phyloP scores from a whole-genome alignment of 23 red algal species.

The Cyanidioschyzon merolae region DNA sequence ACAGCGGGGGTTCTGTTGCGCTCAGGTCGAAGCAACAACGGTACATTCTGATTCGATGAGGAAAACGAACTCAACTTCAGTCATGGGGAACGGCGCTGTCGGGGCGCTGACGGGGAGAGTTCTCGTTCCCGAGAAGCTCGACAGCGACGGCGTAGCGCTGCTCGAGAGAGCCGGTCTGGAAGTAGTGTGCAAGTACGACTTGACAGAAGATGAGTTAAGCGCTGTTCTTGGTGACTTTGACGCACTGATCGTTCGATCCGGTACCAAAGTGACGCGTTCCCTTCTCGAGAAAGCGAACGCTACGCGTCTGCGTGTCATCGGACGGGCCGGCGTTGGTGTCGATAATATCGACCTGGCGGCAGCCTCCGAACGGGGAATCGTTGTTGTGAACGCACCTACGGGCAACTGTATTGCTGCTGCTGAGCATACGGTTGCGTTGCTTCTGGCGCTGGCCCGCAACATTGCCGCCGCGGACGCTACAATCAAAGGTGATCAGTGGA shows the following conservation, averaged over 20 bases:
- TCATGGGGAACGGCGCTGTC: not conserved
- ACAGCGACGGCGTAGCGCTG: conserved; percentile 59
- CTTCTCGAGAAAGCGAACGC: conserved; percentile 45
- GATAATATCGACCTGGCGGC: conserved; percentile 96
- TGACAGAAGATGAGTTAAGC: conserved; percentile 59
- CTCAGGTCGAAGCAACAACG: too few species aligned
- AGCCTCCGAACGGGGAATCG: conserved; percentile 82
- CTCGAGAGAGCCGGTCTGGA: conserved; percentile 32
- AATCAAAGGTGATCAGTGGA: conserved; percentile 70
- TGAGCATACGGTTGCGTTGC: conserved; percentile 87
- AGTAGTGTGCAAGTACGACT: conserved; percentile 61
- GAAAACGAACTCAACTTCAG: not conserved
- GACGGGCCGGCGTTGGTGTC: conserved; percentile 93
- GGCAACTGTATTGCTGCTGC: conserved; percentile 98
- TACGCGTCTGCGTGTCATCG: conserved; percentile 73
- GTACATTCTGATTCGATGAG: not conserved
- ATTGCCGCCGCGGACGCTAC: conserved; percentile 67
- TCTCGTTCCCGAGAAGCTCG: conserved; percentile 91
- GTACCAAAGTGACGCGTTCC: conserved; percentile 76
- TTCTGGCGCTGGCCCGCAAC: conserved; percentile 48
- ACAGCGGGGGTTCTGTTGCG: too few species aligned
- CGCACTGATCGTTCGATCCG: conserved; percentile 87
- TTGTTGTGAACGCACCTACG: conserved; percentile 96
- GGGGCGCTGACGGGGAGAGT: conserved; percentile 25
- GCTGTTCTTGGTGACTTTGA: conserved; percentile 53